Base-by-base conservation (phyloP, 2,329 filamentous ascomycete species). In the Talaromyces sp. region DNA sequence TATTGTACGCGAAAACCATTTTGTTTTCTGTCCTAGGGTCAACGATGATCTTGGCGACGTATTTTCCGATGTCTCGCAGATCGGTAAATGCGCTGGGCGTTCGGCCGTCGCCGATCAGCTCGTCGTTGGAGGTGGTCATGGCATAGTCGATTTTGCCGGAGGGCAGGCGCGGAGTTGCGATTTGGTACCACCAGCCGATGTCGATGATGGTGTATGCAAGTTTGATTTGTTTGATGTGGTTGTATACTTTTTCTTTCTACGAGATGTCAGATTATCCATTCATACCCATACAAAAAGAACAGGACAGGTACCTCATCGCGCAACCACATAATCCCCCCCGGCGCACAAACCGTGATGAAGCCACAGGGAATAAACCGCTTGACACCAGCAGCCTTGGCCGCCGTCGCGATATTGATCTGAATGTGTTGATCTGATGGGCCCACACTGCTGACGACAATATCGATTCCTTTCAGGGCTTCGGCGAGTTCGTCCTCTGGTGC, bases 121-220 rank as follows among this genome's bases (percentile, higher is more conserved):
- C 83, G 63, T 80, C 77, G 39, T 60, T 63, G 60, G 3, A 76
- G 79, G 11, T 68, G 62, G n/a, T 83, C 10, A 74, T 54, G 6
- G 72, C 72, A 61, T 78, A 77, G 66, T 82, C 79, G 3, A 76
- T 69, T 27, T 70, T 69, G 6, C 80, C 79, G 24, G 75, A 78
- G 7, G 79, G 78, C 0, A 83, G 52, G 0, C 56, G 64, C 2
- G 78, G 78, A 11, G 79, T 70, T 1, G 72, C 70, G 22, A 81
- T 64, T 66, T 85, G 82, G 66, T 83, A 80, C 84, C 84, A 86
- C 70, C 73, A 83, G 4, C 84, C 84, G 0, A 84, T 78, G 60
- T 86, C 84, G 47, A 86, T 80, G 67, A 83, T 71, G 0, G 84
- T 86, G 71, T 82, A 86, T 0, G 81, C 79, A 0, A 86, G 73